Base-by-base conservation (phyloP, 495 filamentous ascomycete species). In the Aspergillus carlsbadensis region DNA sequence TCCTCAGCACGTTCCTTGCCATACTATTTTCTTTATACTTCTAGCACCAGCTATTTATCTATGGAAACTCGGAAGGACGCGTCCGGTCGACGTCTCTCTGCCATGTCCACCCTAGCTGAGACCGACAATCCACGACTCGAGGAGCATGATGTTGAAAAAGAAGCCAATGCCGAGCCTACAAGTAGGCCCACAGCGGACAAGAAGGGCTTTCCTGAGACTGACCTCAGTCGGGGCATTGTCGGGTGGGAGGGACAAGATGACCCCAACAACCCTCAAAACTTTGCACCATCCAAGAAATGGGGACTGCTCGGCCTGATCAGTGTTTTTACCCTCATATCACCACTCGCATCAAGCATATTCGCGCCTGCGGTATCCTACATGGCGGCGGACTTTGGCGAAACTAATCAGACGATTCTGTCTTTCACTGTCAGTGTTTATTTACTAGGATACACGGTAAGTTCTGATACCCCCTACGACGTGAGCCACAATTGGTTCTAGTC, bases 231-330 rank as follows among this genome's bases (percentile, higher is more conserved):
- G 3, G 65, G 59, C 3, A 56, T 70, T 26, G 65, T 73, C 8
- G 64, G 67, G 17, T 80, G 78, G 78, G 76, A 79, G 15, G 71
- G 76, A n/a, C 81, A 84, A 58, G 77, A 87, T 57, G 87, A 90
- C 58, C 84, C 84, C 0, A 65, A 77, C 14, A 88, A 89, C 70
- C 87, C 87, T 0, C 73, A 84, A 64, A 91, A 91, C 64, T 90
- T 87, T 56, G 34, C 75, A 1, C 14, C 59, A 0, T 52, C 55
- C 11, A 72, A 69, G 49, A 82, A 83, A 69, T 71, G 65, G 65
- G 44, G 26, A 1, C 42, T 70, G n/a, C 58, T 73, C 0, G 56
- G 22, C 0, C 58, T 77, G 3, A 62, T 76, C 39, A 71, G 68
- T 17, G 58, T 59, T 18, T 63, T 77, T 41, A 83, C 80, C 5